phyloP scores from a whole-genome alignment of 2,329 filamentous ascomycete genomes.

The Pseudocercospora cruenta region DNA sequence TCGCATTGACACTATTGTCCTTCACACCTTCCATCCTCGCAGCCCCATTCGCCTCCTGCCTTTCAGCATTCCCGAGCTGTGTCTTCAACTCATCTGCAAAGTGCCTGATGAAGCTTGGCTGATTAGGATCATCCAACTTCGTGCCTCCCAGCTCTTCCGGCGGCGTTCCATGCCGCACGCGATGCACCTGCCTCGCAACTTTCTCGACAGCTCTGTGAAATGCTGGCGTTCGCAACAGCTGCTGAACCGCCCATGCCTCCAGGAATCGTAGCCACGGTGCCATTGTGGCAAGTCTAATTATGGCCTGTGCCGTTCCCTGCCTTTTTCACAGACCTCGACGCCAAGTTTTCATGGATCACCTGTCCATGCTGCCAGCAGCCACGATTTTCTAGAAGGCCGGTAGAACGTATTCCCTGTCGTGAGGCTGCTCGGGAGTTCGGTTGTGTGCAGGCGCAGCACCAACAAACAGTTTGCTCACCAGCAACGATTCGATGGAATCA shows the following conservation, averaged over 20 bases:
- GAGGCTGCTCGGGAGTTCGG: background rate
- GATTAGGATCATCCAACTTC: conserved; percentile 46
- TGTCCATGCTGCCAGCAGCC: background rate
- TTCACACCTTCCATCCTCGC: conserved; percentile 23
- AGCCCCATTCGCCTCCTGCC: conserved; percentile 23
- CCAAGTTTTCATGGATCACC: background rate
- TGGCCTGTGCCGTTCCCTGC: background rate
- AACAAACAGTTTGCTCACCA: background rate
- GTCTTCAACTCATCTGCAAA: conserved; percentile 57
- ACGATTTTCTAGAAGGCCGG: background rate
- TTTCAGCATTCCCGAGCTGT: conserved; percentile 36
- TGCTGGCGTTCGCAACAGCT: conserved; percentile 57
- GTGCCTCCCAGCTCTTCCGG: conserved; percentile 54
- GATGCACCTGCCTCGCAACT: conserved; percentile 52
- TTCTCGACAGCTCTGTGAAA: conserved; percentile 59
- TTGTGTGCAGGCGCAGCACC: background rate
- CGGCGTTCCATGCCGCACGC: conserved; percentile 52
- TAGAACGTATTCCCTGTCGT: background rate
- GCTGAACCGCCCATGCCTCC: conserved; percentile 41
- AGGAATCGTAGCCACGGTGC: conserved; percentile 43
- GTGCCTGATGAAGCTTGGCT: conserved; percentile 50
- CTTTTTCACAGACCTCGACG: background rate
- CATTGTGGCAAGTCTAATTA: conserved; percentile 27
- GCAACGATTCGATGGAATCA: background rate
- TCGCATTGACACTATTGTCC: conserved; percentile 27